Conservation (phyloP, 108 stramenopile species). For the Cyclotella cryptica region DNA sequence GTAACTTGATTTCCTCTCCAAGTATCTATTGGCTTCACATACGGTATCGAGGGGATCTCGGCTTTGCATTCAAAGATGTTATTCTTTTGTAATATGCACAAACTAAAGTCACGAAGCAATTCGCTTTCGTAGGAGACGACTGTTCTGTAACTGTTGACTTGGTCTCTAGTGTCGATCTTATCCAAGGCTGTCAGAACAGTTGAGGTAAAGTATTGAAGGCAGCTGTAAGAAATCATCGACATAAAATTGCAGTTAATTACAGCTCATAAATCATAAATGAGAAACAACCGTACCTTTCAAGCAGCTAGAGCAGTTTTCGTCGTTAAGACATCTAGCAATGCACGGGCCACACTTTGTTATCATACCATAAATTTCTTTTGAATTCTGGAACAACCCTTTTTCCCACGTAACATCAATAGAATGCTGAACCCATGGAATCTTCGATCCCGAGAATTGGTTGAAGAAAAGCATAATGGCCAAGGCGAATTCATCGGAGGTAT, state of each 20-base stretch:
- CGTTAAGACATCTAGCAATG: constrained; percentile 65
- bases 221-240: too few relatives aligned
- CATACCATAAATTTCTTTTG: constrained; percentile 81
- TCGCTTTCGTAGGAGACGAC: constrained; percentile 94
- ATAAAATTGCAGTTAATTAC: not conserved
- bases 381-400: constrained; percentile 82
- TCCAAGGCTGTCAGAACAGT: constrained; percentile 50
- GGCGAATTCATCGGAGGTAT: constrained; percentile 77
- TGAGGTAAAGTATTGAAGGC: not conserved
- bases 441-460: constrained; percentile 66
- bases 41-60: constrained; percentile 70
- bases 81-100: constrained; percentile 94
- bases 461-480: constrained; percentile 77
- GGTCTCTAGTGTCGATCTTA: constrained; percentile 77
- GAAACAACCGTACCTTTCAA: constrained; percentile 42
- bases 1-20: constrained; percentile 83
- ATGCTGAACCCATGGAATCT: constrained; percentile 68
- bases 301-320: constrained; percentile 77
- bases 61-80: constrained; percentile 90
- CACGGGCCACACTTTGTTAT: constrained; percentile 79
- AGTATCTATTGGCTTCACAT: constrained; percentile 60
- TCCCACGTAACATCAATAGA: constrained; percentile 90
- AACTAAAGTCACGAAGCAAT: constrained; percentile 83
- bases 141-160: constrained; percentile 91
- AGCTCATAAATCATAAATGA: not conserved